Evolutionary conservation across 768 basidiomycete genomes (phyloP).

Genomic region (Mycena vitilis): DNA sequence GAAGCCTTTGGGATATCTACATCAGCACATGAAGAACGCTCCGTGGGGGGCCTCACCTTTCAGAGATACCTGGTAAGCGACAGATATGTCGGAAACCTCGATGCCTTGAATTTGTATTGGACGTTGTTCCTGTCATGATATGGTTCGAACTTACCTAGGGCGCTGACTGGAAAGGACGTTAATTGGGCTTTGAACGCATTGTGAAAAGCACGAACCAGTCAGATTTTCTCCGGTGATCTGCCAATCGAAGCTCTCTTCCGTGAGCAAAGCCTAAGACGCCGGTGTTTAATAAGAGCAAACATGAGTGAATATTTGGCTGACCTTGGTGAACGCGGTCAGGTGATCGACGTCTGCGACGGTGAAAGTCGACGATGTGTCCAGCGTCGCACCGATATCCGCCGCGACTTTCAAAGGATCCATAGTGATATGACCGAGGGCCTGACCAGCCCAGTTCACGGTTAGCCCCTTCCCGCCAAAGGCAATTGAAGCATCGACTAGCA

Average conservation of each 20-base stretch:
- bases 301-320: constrained; percentile 30
- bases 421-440: constrained; percentile 66
- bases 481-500: constrained; percentile 73
- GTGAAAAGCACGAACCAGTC: constrained; percentile 54
- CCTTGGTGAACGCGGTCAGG: constrained; percentile 75
- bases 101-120: constrained; percentile 55
- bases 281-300: constrained; percentile 13
- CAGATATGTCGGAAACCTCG: constrained; percentile 63
- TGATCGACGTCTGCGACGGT: constrained; percentile 66
- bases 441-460: constrained; percentile 68
- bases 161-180: constrained; percentile 55
- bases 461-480: constrained; percentile 69
- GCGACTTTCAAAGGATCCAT: constrained; percentile 69
- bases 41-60: constrained; percentile 49
- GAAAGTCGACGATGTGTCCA: constrained; percentile 67
- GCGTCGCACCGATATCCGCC: constrained; percentile 72
- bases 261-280: constrained; percentile 60
- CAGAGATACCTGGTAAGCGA: constrained; percentile 67
- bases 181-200: background rate
- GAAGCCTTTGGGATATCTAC: constrained; percentile 51
- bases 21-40: background rate
- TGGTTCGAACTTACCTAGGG: constrained; percentile 57
- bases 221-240: constrained; percentile 73
- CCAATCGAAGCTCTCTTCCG: constrained; percentile 76
- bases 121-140: constrained; percentile 6